Evolutionary conservation across 2,329 filamentous ascomycete species (phyloP).

Genomic region (Ceratocystis harringtonii): DNA sequence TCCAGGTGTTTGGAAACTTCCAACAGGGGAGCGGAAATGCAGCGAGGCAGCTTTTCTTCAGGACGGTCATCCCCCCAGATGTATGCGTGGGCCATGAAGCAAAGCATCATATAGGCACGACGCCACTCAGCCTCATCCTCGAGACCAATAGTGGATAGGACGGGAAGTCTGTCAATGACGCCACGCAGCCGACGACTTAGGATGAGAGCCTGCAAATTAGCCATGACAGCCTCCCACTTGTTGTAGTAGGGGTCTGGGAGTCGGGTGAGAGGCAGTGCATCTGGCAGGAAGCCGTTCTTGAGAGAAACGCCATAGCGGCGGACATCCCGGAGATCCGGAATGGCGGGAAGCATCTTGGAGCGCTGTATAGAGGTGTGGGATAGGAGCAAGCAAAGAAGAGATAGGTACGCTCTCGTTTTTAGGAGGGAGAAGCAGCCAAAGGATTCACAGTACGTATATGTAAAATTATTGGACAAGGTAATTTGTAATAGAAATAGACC

Average conservation of each 20-base stretch:
- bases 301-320: constrained; percentile 55
- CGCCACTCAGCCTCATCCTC: constrained; percentile 82
- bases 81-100: constrained; percentile 87
- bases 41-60: constrained; percentile 59
- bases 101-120: constrained; percentile 76
- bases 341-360: constrained; percentile 39
- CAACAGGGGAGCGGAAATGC: constrained; percentile 71
- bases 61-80: constrained; percentile 88
- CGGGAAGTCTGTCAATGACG: constrained; percentile 64
- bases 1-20: constrained; percentile 64
- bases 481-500: constrained; percentile 26
- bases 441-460: background rate
- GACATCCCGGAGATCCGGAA: constrained; percentile 48
- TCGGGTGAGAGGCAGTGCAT: constrained; percentile 60
- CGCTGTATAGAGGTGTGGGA: background rate
- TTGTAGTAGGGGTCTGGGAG: constrained; percentile 86
- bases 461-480: constrained; percentile 5
- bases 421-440: background rate
- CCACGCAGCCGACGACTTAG: constrained; percentile 69
- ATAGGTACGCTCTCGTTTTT: too few relatives aligned
- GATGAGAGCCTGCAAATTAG: constrained; percentile 75
- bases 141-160: constrained; percentile 70
- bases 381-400: background rate
- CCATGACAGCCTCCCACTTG: constrained; percentile 78
- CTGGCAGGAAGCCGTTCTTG: constrained; percentile 73